These are phyloP conservation scores for Diaporthe australafricana DNA, from an alignment of 2,329 filamentous ascomycete genomes.

Conservation along the genomic window DNA sequence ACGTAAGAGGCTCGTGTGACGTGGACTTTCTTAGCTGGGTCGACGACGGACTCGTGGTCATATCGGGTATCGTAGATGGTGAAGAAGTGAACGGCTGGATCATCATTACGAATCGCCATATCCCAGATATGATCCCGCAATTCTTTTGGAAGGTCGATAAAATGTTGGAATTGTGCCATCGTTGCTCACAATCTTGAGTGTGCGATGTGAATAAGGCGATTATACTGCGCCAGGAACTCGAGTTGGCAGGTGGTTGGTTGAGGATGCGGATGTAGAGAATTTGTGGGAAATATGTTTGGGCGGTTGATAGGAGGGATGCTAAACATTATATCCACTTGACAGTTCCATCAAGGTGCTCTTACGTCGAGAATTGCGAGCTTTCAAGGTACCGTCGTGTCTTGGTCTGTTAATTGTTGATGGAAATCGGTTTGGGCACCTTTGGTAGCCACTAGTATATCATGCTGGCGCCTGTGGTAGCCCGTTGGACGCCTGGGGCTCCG, in stretches of 20 bases:
- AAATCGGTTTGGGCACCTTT: neutral
- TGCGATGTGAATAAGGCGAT: neutral
- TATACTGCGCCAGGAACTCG: too few relatives aligned
- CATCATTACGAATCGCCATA: neutral
- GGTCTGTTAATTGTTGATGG: neutral
- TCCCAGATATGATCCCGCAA: neutral
- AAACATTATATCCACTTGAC: neutral
- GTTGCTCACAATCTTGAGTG: neutral
- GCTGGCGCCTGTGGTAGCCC: too few relatives aligned
- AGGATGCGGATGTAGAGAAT: neutral
- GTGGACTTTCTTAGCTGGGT: neutral
- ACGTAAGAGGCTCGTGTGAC: neutral
- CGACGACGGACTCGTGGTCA: neutral
- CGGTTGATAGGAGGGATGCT: neutral
- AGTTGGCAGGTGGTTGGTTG: neutral
- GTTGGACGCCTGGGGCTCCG: too few relatives aligned
- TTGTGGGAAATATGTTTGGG: neutral
- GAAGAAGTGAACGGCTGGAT: neutral
- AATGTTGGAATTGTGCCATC: neutral
- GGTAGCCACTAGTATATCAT: too few relatives aligned
- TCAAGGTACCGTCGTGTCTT: neutral
- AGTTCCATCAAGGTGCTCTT: neutral
- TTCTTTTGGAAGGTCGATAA: neutral
- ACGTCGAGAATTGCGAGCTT: neutral
- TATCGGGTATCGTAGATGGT: neutral